Conservation (phyloP, 1,284 basidiomycete genomes). For the Malassezia globosa region DNA sequence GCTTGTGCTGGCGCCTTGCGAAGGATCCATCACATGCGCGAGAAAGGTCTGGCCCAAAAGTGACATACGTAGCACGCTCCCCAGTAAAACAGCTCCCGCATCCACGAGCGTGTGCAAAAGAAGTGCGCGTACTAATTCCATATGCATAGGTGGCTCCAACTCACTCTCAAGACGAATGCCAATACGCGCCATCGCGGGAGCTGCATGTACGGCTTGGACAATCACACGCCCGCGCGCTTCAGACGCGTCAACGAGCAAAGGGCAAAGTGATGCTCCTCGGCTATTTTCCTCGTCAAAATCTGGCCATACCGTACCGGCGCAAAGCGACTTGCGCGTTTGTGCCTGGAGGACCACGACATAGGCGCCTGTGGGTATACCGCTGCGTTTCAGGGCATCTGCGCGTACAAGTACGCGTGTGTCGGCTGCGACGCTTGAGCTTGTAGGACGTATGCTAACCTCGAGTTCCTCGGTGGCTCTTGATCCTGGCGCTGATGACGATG, state of each 20-base stretch:
- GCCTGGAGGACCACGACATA: constrained; percentile 53
- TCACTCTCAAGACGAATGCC: background rate
- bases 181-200: background rate
- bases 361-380: constrained; percentile 62
- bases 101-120: constrained; percentile 18
- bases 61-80: constrained; percentile 16
- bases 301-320: constrained; percentile 37
- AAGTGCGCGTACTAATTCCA: constrained; percentile 17
- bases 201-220: background rate
- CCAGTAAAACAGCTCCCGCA: constrained; percentile 19
- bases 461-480: background rate
- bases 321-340: constrained; percentile 13
- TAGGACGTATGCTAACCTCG: background rate
- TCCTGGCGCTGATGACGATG: background rate
- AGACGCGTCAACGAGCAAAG: background rate
- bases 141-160: constrained; percentile 12
- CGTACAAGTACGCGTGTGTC: constrained; percentile 56
- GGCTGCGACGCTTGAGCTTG: background rate
- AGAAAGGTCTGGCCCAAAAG: constrained; percentile 15
- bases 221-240: background rate
- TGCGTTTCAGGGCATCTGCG: constrained; percentile 56
- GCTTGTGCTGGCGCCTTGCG: background rate
- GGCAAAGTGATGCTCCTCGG: constrained; percentile 12
- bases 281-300: constrained; percentile 27
- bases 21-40: background rate